phyloP scores from a whole-genome alignment of 2,329 filamentous ascomycete species.

The Ophiocordyceps camponoti-saundersi region DNA sequence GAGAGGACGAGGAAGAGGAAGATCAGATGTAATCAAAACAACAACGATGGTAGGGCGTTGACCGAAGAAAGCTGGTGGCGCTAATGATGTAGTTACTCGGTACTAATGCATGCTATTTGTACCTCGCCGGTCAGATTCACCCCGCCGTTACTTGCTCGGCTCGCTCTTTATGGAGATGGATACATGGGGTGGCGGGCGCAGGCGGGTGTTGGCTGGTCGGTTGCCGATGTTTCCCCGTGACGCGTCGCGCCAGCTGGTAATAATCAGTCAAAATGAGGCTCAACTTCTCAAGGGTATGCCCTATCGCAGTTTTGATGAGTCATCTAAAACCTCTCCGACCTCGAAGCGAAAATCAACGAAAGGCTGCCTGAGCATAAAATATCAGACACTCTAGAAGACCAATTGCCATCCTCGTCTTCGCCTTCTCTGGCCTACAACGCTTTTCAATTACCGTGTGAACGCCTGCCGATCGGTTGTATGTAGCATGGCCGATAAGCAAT shows the following conservation, averaged over 20 bases:
- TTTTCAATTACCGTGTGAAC: not conserved
- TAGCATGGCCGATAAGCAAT: slow-evolving; percentile 16
- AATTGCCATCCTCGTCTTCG: not conserved
- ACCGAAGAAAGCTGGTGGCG: too few relatives aligned
- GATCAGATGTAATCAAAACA: not conserved
- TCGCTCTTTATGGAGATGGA: not conserved
- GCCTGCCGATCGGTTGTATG: not conserved
- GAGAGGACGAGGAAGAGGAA: not conserved
- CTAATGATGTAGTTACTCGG: too few relatives aligned
- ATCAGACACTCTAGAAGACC: not conserved
- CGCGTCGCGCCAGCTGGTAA: not conserved
- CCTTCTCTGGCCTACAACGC: not conserved
- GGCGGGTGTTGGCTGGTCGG: not conserved
- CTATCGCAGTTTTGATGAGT: not conserved
- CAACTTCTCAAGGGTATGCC: not conserved
- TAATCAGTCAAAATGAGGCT: not conserved
- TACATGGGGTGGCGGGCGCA: too few relatives aligned
- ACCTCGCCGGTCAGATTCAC: too few relatives aligned
- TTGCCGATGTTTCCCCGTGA: not conserved
- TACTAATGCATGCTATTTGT: too few relatives aligned
- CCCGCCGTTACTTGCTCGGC: too few relatives aligned
- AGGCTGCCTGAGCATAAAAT: not conserved
- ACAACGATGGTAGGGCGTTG: too few relatives aligned
- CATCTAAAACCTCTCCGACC: not conserved
- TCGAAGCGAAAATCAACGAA: not conserved